Base-by-base conservation (phyloP, 345 rosid genomes). In the Noccaea bulbosa region DNA sequence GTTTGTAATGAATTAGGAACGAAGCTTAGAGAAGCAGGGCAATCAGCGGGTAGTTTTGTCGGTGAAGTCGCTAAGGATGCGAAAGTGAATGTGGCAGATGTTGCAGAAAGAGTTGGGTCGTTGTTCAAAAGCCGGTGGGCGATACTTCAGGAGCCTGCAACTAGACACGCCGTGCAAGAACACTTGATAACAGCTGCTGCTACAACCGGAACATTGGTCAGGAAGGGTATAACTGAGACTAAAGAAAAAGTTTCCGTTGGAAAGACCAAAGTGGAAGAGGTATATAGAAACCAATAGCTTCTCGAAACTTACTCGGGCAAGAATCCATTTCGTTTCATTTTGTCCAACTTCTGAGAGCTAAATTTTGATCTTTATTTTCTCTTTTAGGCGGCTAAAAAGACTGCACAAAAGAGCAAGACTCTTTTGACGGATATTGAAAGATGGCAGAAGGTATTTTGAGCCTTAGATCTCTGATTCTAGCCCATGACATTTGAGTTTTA, bases 221-320 rank as follows among this genome's bases (percentile, higher is more conserved):
- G 94, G 84, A 91, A 80, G 62, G 92, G 98, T 49, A 55, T 91
- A 46, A 82, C 90, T 14, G 98, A 81, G 77, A 93, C 98, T 7
- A 93, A 91, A 61, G 98, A 91, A 72, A 93, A 85, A 71, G 98
- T 91, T 61, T 79, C 77, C 20, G 92, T 91, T 62, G 98, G 98
- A 68, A 93, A 93, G 77, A 84, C 73, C 32, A 93, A 91, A 84
- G 88, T 90, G 35, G 97, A 90, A 84, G 97, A 93, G 98, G 98
- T 93, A 48, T 35, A 6, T 44, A 53, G 4, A 10, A 27, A 27
- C 14, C 11, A 22, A 39, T 38, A 58, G 43, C 66, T 59, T 67
- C 32, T 30, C 0, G 0, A 58, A 47, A 47, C 33, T 43, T 51
- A 39, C 62, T 67, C 1, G 15, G 15, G 15, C 8, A 67, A 45